Evolutionary conservation across 1,284 basidiomycete species (phyloP).

Genomic region (Cutaneotrichosporon sp.): DNA sequence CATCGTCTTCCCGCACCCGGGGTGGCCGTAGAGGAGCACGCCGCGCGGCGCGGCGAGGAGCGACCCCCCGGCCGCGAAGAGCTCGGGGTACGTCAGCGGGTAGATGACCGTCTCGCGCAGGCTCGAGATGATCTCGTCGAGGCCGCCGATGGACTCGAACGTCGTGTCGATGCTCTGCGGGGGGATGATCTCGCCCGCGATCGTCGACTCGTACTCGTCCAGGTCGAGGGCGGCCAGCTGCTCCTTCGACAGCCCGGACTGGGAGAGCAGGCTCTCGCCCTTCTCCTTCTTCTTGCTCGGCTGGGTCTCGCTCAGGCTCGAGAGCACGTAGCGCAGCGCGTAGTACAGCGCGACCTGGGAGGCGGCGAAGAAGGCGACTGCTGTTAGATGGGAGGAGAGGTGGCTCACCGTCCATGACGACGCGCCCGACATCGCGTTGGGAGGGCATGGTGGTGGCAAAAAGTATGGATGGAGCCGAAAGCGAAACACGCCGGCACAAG

Average conservation of each 20-base stretch:
- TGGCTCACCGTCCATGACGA: constrained; percentile 55
- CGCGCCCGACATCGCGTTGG: constrained; percentile 49
- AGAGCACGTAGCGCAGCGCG: constrained; percentile 51
- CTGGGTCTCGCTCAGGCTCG: constrained; percentile 45
- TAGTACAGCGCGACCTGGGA: constrained; percentile 56
- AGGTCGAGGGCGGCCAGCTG: constrained; percentile 57
- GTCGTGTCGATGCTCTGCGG: constrained; percentile 57
- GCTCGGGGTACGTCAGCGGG: constrained; percentile 86
- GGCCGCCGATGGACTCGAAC: constrained; percentile 72
- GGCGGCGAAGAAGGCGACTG: constrained; percentile 65
- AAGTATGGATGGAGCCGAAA: background rate
- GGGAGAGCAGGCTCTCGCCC: constrained; percentile 42
- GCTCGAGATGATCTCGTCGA: constrained; percentile 87
- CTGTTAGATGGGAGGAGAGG: background rate
- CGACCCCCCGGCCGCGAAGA: constrained; percentile 74
- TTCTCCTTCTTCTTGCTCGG: constrained; percentile 48
- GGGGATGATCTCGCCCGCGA: constrained; percentile 58
- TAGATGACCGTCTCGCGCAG: constrained; percentile 96
- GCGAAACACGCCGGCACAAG: no score
- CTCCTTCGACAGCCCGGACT: constrained; percentile 45
- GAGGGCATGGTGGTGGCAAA: constrained; percentile 26
- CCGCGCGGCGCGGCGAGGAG: constrained; percentile 61
- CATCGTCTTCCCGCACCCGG: constrained; percentile 94
- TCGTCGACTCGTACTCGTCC: constrained; percentile 60
- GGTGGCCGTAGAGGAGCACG: constrained; percentile 84